Conservation (phyloP, 129 eudicot species). For the Tagetes patula region DNA sequence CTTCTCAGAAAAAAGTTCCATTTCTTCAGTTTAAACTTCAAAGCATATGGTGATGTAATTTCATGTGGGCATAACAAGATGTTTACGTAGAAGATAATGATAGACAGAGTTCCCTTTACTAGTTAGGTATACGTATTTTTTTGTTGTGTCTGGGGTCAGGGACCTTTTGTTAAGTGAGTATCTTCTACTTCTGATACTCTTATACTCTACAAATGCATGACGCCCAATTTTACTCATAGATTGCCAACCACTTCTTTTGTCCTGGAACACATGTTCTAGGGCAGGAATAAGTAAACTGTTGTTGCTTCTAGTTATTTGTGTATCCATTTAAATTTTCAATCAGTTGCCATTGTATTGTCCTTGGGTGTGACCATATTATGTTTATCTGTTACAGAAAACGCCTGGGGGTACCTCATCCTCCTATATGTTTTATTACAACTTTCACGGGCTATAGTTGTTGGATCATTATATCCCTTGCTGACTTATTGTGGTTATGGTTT, state of each 20-base stretch:
- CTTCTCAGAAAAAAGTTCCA: not conserved
- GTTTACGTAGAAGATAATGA: not conserved
- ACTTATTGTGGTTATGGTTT: slow-evolving; percentile 86
- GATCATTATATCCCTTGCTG: slow-evolving; percentile 64
- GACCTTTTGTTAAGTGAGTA: not conserved
- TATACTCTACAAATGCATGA: not conserved
- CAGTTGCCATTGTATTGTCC: not conserved
- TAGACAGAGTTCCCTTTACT: not conserved
- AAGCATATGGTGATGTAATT: not conserved
- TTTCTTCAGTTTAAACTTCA: not conserved
- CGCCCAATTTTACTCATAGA: not conserved
- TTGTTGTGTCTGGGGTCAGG: not conserved
- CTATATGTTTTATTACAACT: slow-evolving; percentile 74
- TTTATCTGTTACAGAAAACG: slow-evolving; percentile 44
- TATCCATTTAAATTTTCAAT: not conserved
- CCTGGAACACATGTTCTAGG: not conserved
- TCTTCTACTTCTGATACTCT: not conserved
- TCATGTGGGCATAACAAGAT: not conserved
- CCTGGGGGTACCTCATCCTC: slow-evolving; percentile 92
- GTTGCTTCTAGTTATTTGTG: slow-evolving; percentile 1
- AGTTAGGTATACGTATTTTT: not conserved
- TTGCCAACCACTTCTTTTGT: not conserved
- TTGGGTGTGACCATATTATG: slow-evolving; percentile 9
- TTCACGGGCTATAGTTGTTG: slow-evolving; percentile 65
- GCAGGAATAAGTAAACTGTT: not conserved